phyloP scores from a whole-genome alignment of 106 monocot genomes.

The Acanthochlamys bracteata region DNA sequence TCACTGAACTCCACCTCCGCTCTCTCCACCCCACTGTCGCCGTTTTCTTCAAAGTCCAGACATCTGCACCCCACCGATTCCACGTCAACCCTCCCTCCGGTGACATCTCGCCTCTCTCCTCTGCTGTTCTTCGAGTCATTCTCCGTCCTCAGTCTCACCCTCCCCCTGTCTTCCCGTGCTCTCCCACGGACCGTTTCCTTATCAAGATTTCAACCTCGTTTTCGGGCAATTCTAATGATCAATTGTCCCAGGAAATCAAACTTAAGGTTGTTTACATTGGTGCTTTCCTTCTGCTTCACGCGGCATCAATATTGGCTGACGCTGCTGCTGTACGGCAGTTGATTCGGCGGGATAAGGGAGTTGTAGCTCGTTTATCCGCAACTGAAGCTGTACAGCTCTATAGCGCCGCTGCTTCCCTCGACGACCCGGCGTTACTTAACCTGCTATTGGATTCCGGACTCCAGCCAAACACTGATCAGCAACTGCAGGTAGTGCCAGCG shows the following conservation, averaged over 20 bases:
- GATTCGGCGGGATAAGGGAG: conserved; percentile 28
- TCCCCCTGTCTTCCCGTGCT: conserved; percentile 38
- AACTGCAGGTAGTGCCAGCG: background rate
- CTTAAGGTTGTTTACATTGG: conserved; percentile 45
- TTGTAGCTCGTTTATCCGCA: conserved; percentile 20
- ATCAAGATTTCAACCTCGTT: conserved; percentile 27
- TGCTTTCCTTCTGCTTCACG: conserved; percentile 31
- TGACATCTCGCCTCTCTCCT: conserved; percentile 35
- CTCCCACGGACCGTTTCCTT: conserved; percentile 52
- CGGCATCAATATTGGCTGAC: conserved; percentile 19
- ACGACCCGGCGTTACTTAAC: conserved; percentile 17
- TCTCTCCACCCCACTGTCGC: conserved; percentile 39
- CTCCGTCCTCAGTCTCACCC: conserved; percentile 37
- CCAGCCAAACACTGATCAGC: background rate
- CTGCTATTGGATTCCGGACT: conserved; percentile 12
- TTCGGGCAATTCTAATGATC: background rate
- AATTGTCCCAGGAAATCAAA: conserved; percentile 14
- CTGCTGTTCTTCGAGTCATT: conserved; percentile 40
- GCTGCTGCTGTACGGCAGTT: conserved; percentile 19
- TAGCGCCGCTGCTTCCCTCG: conserved; percentile 4
- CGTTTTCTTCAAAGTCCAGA: conserved; percentile 61
- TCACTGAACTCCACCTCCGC: conserved; percentile 38
- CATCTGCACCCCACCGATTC: conserved; percentile 59
- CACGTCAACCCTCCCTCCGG: conserved; percentile 67
- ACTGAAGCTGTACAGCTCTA: background rate